phyloP scores from a whole-genome alignment of 805 yeast genomes.

The Yarrowia sp. region DNA sequence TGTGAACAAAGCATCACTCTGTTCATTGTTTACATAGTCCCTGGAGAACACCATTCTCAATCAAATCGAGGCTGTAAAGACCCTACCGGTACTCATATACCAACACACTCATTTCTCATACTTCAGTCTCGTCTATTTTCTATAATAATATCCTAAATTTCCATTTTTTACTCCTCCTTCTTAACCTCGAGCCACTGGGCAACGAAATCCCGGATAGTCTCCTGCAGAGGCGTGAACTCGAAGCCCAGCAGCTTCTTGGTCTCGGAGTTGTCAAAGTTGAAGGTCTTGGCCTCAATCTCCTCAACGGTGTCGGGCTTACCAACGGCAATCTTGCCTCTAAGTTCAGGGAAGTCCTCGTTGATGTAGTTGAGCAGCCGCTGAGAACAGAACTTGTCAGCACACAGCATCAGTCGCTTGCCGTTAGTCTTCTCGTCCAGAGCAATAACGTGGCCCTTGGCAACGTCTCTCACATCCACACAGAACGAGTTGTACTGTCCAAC shows the following conservation, averaged over 20 bases:
- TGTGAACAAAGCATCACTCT: no score
- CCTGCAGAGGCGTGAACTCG: conserved; percentile 11
- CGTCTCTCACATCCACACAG: conserved; percentile 65
- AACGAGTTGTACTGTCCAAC: conserved; percentile 42
- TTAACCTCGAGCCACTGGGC: conserved; percentile 18
- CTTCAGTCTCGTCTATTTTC: no score
- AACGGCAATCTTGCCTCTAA: conserved; percentile 22
- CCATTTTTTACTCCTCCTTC: background rate
- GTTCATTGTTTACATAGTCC: no score
- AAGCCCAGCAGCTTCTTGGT: conserved; percentile 28
- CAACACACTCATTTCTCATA: no score
- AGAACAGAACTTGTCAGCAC: conserved; percentile 41
- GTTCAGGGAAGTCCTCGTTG: conserved; percentile 35
- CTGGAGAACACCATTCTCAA: no score
- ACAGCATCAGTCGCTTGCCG: conserved; percentile 45
- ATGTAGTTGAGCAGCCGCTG: conserved; percentile 42
- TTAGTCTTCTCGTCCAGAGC: conserved; percentile 52
- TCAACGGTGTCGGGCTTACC: background rate
- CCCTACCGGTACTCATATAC: no score
- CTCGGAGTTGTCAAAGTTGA: conserved; percentile 32
- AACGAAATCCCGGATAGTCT: conserved; percentile 15
- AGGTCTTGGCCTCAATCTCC: conserved; percentile 7
- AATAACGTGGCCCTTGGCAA: conserved; percentile 62
- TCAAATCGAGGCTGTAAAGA: no score
- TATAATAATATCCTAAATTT: no score